A percentile compares a stretch with the other conserved stretches of the same genome.
Conservation (phyloP, 208 protist genomes). For the Phytomonas serpens region DNA sequence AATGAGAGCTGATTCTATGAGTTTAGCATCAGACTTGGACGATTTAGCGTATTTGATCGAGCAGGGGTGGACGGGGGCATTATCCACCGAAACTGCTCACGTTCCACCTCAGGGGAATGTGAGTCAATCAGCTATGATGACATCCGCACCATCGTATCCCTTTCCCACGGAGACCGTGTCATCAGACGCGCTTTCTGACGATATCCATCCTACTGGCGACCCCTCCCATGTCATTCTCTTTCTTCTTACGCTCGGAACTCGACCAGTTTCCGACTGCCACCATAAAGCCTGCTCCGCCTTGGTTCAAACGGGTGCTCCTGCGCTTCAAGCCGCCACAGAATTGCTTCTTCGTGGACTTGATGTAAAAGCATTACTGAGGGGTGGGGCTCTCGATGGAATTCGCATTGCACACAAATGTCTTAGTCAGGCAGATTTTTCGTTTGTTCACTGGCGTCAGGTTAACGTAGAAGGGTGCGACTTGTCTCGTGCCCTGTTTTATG, state of each 20-base stretch:
- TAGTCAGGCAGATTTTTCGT: conserved; percentile 45
- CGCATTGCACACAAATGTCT: conserved; percentile 31
- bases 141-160: neutral
- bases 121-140: neutral
- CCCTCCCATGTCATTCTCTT: neutral
- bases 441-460: conserved; percentile 31
- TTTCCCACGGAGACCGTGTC: neutral
- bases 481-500: conserved; percentile 47
- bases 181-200: neutral
- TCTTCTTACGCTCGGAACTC: neutral
- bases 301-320: neutral
- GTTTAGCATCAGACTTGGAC: neutral
- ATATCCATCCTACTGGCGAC: neutral
- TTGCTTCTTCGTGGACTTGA: conserved; percentile 51
- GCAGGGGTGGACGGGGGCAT: neutral
- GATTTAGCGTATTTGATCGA: neutral
- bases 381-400: conserved; percentile 18
- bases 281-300: neutral
- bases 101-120: neutral
- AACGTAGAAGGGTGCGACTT: conserved; percentile 40
- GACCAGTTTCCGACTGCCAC: neutral
- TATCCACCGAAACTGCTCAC: neutral
- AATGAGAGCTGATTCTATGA: neutral
- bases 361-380: conserved; percentile 48
- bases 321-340: conserved; percentile 17